Base-by-base conservation (phyloP, 2,329 filamentous ascomycete species). In the Claviceps fusiformis region DNA sequence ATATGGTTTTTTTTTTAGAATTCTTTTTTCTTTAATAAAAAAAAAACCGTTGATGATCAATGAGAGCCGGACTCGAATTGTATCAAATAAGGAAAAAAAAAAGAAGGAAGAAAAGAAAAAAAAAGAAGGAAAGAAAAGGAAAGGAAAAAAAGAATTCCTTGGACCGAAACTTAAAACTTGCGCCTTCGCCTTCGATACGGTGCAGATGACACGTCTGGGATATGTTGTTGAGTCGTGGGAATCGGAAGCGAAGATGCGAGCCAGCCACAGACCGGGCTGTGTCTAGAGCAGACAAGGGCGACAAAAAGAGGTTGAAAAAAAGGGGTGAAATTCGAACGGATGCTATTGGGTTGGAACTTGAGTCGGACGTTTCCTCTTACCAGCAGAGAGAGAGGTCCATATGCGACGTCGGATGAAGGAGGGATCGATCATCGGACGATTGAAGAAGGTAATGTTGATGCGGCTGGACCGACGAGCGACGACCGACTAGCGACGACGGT, bases 311-410 rank as follows among this genome's bases (percentile, higher is more conserved):
- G 19, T 1, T 1, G 1, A 46, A 46, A 5, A 44, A 44, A 24
- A 44, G 43, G 43, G 31, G 9, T 6, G 24, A 24, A 24, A 17
- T 8, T 52, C 10, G 31, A 24, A 53, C 17, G 29, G 31, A 45
- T 24, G 17, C n/a, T 37, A 37, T n/a, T 24, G 9, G 15, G 5
- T 13, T 29, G 6, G 9, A 7, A 24, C n/a, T n/a, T 50, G 9
- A 17, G 5, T 13, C 19, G 6, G 9, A 7, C 33, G n/a, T n/a
- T 50, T 24, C 49, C 55, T 52, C 52, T 47, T 48, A 17, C 55
- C 55, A 57, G 55, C 55, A 55, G 55, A 57, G 45, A 47, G 6
- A 57, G 45, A 47, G 6, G 45, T 45, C n/a, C 19, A 45, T 45
- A 46, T 29, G 15, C 24, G 29, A 24, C 45, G 29, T 46, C 15